Evolutionary conservation across 2,329 filamentous ascomycete species (phyloP), one percentile per base, ranked within the genome.

Genomic region (Diplodia scrobiculata): DNA sequence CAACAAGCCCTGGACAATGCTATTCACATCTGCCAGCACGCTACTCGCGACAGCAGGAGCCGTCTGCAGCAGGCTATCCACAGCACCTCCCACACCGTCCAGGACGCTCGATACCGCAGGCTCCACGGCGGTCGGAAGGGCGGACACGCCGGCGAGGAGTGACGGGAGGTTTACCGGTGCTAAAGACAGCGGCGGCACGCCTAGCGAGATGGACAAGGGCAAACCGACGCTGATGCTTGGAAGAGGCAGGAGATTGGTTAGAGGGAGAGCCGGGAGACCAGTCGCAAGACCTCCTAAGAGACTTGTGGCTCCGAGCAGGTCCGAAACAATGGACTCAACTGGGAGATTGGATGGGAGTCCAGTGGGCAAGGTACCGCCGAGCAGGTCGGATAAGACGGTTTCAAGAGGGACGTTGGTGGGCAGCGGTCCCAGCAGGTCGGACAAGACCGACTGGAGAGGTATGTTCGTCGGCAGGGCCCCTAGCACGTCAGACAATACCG

Each of bases 31-130:
- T 10, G 14, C 29, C 17, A 54, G 17, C 21, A 54, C 17, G n/a
- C 52, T 36, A 7, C 29, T 54, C 5, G 29, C 27, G 9, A 54
- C 10, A 11, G 7, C 34, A 10, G 53, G 53, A 19, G 25, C 14
- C 2, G n/a, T 36, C 10, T 19, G 36, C 4, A 32, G n/a, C 19
- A 58, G 9, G 19, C 6, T 14, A 1, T 21, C 2, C 11, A 58
- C 10, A 14, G 10, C 29, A 17, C 36, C 47, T 21, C 14, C n/a
- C 5, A 59, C 36, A 6, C 41, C 55, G 19, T 41, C 41, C 27
- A 60, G 19, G n/a, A n/a, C 55, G 38, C 55, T 59, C 17, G 53
- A 41, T 21, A 58, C 41, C 17, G 13, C 53, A 1, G 36, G n/a
- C 5, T 5, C 53, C 25, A 25, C 25, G 14, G 41, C 34, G 1